Percentiles rank a stretch among this genome's conserved stretches.
Evolutionary conservation across 371 early-diverging fungal genomes (phyloP).

Genomic region (Mortierella sp.): DNA sequence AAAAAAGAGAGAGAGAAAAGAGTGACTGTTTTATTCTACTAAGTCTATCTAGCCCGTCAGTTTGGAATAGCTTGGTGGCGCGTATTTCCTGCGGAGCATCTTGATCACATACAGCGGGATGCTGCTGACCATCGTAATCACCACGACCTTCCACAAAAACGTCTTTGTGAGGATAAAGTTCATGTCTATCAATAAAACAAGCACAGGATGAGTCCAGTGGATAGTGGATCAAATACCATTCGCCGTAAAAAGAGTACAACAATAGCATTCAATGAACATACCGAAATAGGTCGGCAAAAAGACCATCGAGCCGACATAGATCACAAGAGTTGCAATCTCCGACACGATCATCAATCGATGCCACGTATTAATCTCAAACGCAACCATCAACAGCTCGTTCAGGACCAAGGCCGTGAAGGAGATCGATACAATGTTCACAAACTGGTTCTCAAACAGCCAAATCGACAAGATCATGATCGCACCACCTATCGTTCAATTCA

Average conservation of each 20-base stretch:
- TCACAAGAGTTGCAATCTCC: constrained; percentile 81
- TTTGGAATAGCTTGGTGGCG: constrained; percentile 84
- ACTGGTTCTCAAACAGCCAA: constrained; percentile 95
- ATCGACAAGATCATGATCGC: constrained; percentile 97
- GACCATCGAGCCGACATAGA: constrained; percentile 92
- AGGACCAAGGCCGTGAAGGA: constrained; percentile 97
- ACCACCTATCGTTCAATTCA: constrained; percentile 65
- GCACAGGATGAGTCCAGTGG: not conserved
- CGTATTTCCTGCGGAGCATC: constrained; percentile 72
- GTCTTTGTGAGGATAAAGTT: constrained; percentile 84
- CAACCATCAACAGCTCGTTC: constrained; percentile 99
- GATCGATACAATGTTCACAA: constrained; percentile 96
- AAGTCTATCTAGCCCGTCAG: constrained; percentile 56
- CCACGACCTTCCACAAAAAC: constrained; percentile 91
- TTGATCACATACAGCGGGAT: constrained; percentile 87
- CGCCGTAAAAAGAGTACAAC: not conserved
- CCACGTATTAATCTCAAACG: constrained; percentile 94
- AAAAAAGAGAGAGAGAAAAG: too few relatives aligned
- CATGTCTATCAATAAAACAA: constrained; percentile 66
- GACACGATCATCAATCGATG: constrained; percentile 89
- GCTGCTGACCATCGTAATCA: constrained; percentile 90
- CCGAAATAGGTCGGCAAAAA: constrained; percentile 92
- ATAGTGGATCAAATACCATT: not conserved
- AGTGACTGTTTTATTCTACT: too few relatives aligned
- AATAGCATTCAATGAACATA: constrained; percentile 46